phyloP scores from a whole-genome alignment of 305 asterid species.

The Fraxinus velutina region DNA sequence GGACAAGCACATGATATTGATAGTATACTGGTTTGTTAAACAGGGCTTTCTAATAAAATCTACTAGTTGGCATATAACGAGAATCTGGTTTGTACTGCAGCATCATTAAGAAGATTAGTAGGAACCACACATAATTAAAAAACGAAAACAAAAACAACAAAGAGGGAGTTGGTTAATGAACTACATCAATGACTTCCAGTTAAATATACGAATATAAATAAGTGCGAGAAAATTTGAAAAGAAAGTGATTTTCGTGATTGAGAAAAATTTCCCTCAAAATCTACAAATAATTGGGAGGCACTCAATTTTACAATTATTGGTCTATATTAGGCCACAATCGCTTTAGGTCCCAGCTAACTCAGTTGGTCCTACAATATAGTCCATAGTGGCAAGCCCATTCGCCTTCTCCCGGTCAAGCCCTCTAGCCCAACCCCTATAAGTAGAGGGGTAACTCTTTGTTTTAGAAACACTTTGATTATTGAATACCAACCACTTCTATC shows the following conservation, averaged over 20 bases:
- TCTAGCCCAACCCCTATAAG: not conserved
- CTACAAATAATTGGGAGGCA: not conserved
- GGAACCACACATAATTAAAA: not conserved
- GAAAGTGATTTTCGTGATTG: not conserved
- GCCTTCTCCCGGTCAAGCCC: not conserved
- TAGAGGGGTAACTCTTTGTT: not conserved
- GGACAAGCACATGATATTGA: not conserved
- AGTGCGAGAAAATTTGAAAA: not conserved
- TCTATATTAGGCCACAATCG: not conserved
- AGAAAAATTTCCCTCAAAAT: not conserved
- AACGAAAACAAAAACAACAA: not conserved
- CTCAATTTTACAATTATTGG: not conserved
- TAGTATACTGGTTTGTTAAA: not conserved
- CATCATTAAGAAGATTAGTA: not conserved
- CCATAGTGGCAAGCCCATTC: not conserved
- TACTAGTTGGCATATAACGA: not conserved
- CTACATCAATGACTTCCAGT: not conserved
- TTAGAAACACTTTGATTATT: not conserved
- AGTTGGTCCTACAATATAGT: not conserved
- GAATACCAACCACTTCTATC: not conserved
- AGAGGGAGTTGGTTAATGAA: not conserved
- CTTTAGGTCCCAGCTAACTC: not conserved
- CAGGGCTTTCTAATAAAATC: not conserved
- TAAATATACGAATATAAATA: not conserved
- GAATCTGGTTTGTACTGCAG: not conserved